Conservation (phyloP, 2,329 filamentous ascomycete species). For the Penicillium expansum region DNA sequence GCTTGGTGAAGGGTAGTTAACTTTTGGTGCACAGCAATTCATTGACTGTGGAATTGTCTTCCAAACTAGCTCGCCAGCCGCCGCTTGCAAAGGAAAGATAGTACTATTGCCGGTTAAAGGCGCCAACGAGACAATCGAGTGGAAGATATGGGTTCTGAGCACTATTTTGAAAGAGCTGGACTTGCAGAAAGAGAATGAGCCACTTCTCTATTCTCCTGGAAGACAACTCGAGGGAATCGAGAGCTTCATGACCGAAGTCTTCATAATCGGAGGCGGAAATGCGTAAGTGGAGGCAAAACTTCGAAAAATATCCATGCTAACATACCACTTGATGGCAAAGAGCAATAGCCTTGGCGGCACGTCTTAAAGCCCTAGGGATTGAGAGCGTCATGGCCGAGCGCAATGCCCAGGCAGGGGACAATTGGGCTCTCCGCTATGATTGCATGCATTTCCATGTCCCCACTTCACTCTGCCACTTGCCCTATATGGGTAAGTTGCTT, state of each 20-base stretch:
- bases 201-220: background rate
- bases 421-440: background rate
- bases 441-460: background rate
- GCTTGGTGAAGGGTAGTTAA: background rate
- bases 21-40: background rate
- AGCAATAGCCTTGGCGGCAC: background rate
- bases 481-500: background rate
- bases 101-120: background rate
- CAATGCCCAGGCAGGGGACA: background rate
- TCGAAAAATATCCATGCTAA: background rate
- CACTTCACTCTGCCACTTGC: background rate
- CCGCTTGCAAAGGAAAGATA: background rate
- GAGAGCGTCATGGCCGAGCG: background rate
- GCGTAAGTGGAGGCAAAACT: too few species aligned
- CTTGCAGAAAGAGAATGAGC: background rate
- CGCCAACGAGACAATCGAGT: background rate
- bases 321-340: background rate
- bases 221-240: background rate
- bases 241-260: background rate
- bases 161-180: background rate
- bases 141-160: background rate
- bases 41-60: background rate
- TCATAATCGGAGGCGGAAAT: background rate
- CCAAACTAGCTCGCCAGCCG: background rate
- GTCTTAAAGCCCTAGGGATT: background rate